A percentile compares a stretch with the other conserved stretches of the same genome.
Conservation (phyloP, 2,329 filamentous ascomycete genomes). For the Xylariaceae sp. region DNA sequence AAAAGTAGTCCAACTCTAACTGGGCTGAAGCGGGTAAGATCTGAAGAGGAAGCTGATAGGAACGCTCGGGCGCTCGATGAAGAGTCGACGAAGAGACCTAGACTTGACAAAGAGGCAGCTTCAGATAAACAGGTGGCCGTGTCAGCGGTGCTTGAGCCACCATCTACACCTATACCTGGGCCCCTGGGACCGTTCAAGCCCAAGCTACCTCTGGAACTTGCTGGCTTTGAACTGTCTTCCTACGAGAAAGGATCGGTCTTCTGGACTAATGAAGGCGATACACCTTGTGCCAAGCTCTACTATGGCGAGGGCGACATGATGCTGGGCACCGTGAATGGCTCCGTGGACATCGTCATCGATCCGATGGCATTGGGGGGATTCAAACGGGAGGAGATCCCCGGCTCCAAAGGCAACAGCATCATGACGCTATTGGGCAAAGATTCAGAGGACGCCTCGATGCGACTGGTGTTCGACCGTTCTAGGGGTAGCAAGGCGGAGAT, state of each 20-base stretch:
- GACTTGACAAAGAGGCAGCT: not conserved
- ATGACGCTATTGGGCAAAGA: slow-evolving; percentile 14
- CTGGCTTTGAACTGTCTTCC: slow-evolving; percentile 24
- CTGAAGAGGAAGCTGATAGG: not conserved
- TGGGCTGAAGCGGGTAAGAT: slow-evolving; percentile 10
- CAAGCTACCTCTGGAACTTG: not conserved
- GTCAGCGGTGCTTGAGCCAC: not conserved
- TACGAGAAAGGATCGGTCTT: slow-evolving; percentile 19
- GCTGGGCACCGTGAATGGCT: slow-evolving; percentile 10
- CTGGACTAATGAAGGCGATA: slow-evolving; percentile 18
- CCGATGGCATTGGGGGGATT: slow-evolving; percentile 19
- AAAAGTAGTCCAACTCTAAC: not conserved
- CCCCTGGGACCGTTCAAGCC: not conserved
- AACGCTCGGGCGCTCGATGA: not conserved
- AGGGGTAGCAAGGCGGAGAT: slow-evolving; percentile 18
- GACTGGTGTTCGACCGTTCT: slow-evolving; percentile 25
- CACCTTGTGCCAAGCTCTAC: slow-evolving; percentile 20
- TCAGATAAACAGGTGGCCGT: not conserved
- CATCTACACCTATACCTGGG: not conserved
- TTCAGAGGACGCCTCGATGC: not conserved
- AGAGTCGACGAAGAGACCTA: slow-evolving; percentile 5
- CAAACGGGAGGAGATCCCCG: slow-evolving; percentile 15
- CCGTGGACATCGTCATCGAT: slow-evolving; percentile 19
- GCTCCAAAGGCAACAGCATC: slow-evolving; percentile 16
- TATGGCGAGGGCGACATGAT: slow-evolving; percentile 16